Conservation (phyloP, 2,329 filamentous ascomycete species). For the Colletotrichum lindemuthianum region DNA sequence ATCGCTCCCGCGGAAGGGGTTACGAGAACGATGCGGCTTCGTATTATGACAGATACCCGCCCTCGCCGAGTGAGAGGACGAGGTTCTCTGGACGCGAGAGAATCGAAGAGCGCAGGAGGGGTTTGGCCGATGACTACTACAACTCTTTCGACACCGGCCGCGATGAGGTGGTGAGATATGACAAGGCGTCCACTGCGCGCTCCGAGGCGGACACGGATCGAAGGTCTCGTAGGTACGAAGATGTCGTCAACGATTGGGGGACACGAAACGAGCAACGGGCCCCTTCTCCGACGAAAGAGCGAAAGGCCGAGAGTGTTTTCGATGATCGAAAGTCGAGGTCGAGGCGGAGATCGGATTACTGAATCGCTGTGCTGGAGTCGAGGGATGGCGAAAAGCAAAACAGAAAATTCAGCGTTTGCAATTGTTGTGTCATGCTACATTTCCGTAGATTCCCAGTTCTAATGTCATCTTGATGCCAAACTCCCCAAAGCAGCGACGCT, state of each 20-base stretch:
- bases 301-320: conserved; percentile 9
- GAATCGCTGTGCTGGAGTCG: too few species aligned
- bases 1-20: conserved; percentile 22
- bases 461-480: conserved; percentile 8
- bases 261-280: conserved; percentile 9
- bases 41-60: conserved; percentile 17
- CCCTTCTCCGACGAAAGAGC: conserved; percentile 17
- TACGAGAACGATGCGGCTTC: conserved; percentile 27
- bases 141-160: neutral
- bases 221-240: conserved; percentile 10
- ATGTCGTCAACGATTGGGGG: conserved; percentile 24
- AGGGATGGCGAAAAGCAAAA: too few species aligned
- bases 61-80: conserved; percentile 34
- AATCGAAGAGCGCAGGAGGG: conserved; percentile 15
- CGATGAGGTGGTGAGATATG: conserved; percentile 28
- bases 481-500: conserved; percentile 1
- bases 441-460: neutral
- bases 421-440: too few species aligned
- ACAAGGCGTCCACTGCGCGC: conserved; percentile 14
- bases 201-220: conserved; percentile 23
- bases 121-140: conserved; percentile 4
- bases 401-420: too few species aligned
- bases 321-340: conserved; percentile 19
- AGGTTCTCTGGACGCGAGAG: conserved; percentile 28
- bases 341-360: neutral